Conservation (phyloP, 1,284 basidiomycete species). For the Chondrostereum purpureum region DNA sequence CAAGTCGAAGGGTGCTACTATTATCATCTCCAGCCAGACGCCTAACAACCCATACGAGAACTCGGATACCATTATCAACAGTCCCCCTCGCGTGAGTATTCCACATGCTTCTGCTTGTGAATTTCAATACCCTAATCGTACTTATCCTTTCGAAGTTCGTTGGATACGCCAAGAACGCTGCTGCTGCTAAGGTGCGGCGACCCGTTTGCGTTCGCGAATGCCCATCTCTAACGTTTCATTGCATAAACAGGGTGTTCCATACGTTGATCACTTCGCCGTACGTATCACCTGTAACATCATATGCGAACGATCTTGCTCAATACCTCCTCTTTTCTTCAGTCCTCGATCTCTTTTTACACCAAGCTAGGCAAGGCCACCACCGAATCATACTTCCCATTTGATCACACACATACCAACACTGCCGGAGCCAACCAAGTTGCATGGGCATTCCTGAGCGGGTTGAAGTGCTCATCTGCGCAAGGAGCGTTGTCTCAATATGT, state of each 20-base stretch:
- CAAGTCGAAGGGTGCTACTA: not conserved
- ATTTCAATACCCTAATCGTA: not conserved
- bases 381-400: conserved; percentile 22
- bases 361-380: conserved; percentile 13
- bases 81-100: not conserved
- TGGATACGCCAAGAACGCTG: conserved; percentile 1
- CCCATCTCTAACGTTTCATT: not conserved
- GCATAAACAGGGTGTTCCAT: not conserved
- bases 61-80: not conserved
- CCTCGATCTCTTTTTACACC: not conserved
- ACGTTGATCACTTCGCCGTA: not conserved
- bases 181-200: not conserved
- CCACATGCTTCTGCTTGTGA: not conserved
- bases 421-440: conserved; percentile 19
- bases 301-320: not conserved
- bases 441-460: conserved; percentile 16
- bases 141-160: not conserved
- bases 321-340: not conserved
- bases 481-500: not conserved
- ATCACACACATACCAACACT: conserved; percentile 25
- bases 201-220: not conserved
- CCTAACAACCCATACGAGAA: conserved; percentile 2
- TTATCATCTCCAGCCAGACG: conserved; percentile 2
- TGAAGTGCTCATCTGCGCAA: conserved; percentile 4
- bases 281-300: not conserved